Evolutionary conservation across 257 asterid genomes (phyloP), one percentile per base, ranked within the genome.

Genomic region (Vinca minor): DNA sequence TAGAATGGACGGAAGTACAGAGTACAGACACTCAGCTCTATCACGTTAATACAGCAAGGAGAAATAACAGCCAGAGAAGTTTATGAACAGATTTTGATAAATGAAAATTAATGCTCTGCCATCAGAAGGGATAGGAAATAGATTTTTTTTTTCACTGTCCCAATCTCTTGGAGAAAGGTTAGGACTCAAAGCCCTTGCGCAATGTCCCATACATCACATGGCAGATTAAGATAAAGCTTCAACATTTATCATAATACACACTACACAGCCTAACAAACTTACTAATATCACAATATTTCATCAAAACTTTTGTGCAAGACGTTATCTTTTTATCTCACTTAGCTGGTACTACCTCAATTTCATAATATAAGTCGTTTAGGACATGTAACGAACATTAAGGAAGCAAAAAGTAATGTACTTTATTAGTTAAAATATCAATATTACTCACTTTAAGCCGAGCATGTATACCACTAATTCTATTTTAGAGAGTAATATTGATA

Each of bases 111-210:
- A 14, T 53, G 20, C 29, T 53, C 59, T 59, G 61, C 61, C 41
- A 55, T 55, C 61, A 55, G 61, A 55, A 31, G 61, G 61, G 61
- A 55, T 55, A 55, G 41, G 26, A n/a, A 5, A 29, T 2, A 55
- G 41, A 55, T 14, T 7, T 1, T 31, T 29, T n/a, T 4, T 55
- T 55, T 55, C 61, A 29, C 41, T 55, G 61, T 55, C 35, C 60
- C 39, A 55, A 55, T 29, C 23, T 55, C 41, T 4, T 17, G 14
- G 41, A 55, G n/a, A 54, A 54, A 3, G 8, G 18, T 53, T 3
- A 31, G 61, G 61, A 55, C 61, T 55, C 41, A 29, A 55, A 55
- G 61, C 41, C 61, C 61, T 55, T 55, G 61, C 41, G 61, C 61
- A 55, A 55, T 55, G 39, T 55, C 61, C 61, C 61, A 55, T 25